phyloP scores from a whole-genome alignment of 768 basidiomycete species.

The Mycena filopes region DNA sequence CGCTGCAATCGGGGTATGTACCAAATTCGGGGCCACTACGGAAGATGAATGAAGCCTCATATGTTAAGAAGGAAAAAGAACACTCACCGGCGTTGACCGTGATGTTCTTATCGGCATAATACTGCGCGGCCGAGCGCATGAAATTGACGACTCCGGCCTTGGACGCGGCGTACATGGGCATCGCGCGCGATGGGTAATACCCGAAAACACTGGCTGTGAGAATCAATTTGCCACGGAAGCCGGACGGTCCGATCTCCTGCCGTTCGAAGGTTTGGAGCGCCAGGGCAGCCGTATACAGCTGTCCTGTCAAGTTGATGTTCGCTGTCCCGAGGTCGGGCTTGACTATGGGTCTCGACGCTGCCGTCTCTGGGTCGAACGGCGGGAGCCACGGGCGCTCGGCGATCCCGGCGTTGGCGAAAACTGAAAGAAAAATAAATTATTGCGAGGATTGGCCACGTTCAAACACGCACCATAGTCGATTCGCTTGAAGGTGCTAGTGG shows the following conservation, averaged over 20 bases:
- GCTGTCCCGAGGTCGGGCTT: constrained; percentile 31
- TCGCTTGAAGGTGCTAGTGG: constrained; percentile 26
- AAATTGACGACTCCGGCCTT: constrained; percentile 36
- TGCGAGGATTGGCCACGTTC: not conserved
- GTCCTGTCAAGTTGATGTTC: constrained; percentile 32
- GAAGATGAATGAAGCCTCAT: not conserved
- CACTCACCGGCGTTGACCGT: constrained; percentile 32
- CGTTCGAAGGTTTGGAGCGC: constrained; percentile 36
- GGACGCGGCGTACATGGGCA: constrained; percentile 36
- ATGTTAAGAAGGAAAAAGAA: not conserved
- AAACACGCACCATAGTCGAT: constrained; percentile 35
- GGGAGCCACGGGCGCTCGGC: constrained; percentile 36
- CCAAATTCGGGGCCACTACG: constrained; percentile 29
- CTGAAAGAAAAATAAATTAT: not conserved
- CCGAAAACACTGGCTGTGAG: constrained; percentile 36
- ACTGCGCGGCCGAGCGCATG: constrained; percentile 31
- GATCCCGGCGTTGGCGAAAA: constrained; percentile 36
- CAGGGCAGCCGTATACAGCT: constrained; percentile 35
- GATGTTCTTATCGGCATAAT: constrained; percentile 32
- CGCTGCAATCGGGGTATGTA: constrained; percentile 31
- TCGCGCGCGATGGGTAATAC: constrained; percentile 28
- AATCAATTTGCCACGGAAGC: constrained; percentile 35
- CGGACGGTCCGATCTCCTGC: constrained; percentile 29
- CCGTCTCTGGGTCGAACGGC: constrained; percentile 28
- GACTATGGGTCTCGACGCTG: constrained; percentile 21